Conservation (phyloP, 108 stramenopile genomes). For the Cyclostephanos tholiformis region DNA sequence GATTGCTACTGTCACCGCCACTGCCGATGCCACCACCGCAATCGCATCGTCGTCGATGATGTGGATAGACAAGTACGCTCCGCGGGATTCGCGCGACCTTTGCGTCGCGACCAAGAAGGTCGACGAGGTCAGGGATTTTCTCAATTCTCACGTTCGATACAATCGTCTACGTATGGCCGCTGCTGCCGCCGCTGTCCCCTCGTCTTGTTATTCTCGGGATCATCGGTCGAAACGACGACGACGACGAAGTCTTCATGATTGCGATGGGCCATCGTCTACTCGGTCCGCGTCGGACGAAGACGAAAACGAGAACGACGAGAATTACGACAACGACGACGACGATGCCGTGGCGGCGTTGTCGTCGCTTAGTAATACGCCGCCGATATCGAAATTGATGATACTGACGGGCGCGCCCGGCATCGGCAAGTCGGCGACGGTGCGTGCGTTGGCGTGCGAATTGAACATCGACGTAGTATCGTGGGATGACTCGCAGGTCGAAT, state of each 20-base stretch:
- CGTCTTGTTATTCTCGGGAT: too few relatives aligned
- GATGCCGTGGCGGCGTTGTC: not conserved
- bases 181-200: too few relatives aligned
- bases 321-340: not conserved
- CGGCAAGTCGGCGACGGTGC: constrained; percentile 75
- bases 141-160: constrained; percentile 27
- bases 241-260: too few relatives aligned
- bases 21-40: not conserved
- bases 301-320: too few relatives aligned
- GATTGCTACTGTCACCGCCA: too few relatives aligned
- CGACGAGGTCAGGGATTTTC: constrained; percentile 62
- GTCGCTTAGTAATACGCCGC: not conserved
- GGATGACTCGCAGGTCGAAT: constrained; percentile 68
- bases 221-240: constrained; percentile 14
- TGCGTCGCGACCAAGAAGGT: constrained; percentile 88
- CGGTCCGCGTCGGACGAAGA: too few relatives aligned
- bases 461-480: constrained; percentile 55
- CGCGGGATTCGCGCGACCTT: constrained; percentile 53
- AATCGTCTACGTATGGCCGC: not conserved
- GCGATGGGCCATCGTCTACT: too few relatives aligned
- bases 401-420: constrained; percentile 81
- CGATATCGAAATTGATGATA: constrained; percentile 56
- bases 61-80: constrained; percentile 76
- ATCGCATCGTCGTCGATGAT: constrained; percentile 19
- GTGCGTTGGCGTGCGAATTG: constrained; percentile 63